phyloP scores from a whole-genome alignment of 1,284 basidiomycete genomes.

The Trichosporon sp. region DNA sequence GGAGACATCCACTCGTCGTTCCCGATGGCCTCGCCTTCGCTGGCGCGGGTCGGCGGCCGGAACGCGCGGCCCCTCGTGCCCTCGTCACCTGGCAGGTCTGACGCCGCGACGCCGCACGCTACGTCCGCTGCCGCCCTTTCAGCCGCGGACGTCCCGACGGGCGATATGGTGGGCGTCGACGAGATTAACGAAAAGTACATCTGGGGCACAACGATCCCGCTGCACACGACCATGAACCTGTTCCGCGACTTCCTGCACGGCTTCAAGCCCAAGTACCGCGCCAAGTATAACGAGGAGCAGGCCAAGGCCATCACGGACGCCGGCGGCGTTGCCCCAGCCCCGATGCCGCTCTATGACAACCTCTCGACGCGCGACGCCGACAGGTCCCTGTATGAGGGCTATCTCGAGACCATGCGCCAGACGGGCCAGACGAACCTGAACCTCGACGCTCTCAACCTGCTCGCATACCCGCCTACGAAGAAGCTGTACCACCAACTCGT shows the following conservation, averaged over 20 bases:
- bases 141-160: constrained; percentile 8
- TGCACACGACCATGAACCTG: constrained; percentile 84
- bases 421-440: constrained; percentile 92
- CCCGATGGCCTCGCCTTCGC: constrained; percentile 64
- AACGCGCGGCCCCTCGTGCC: constrained; percentile 20
- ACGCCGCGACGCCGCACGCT: constrained; percentile 58
- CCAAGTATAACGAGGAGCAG: constrained; percentile 63
- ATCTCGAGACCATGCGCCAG: constrained; percentile 81
- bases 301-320: constrained; percentile 45
- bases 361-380: constrained; percentile 68
- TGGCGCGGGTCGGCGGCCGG: constrained; percentile 40
- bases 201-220: constrained; percentile 94
- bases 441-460: constrained; percentile 84
- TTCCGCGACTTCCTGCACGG: constrained; percentile 87
- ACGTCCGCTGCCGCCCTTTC: constrained; percentile 63
- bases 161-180: constrained; percentile 34
- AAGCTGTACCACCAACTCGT: constrained; percentile 77
- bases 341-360: constrained; percentile 53
- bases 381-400: constrained; percentile 75
- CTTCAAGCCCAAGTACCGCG: constrained; percentile 92
- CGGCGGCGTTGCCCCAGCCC: constrained; percentile 45
- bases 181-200: constrained; percentile 76
- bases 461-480: constrained; percentile 80
- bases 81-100: constrained; percentile 54
- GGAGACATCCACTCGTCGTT: constrained; percentile 82